phyloP scores from a whole-genome alignment of 192 early-diverging fungal genomes.

The Gorgonomyces haynaldii region DNA sequence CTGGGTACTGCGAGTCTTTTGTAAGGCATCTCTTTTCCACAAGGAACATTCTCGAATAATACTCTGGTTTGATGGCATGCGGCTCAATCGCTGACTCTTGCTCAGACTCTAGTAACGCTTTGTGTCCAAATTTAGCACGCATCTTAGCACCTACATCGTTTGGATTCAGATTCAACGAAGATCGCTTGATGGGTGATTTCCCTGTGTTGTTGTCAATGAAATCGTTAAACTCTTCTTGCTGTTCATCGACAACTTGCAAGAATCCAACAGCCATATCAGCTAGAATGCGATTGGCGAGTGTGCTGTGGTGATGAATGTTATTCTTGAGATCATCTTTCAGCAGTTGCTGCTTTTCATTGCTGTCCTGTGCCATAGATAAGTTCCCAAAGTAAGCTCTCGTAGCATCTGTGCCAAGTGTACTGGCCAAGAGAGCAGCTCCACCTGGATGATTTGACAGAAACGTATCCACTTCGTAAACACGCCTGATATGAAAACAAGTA shows the following conservation, averaged over 20 bases:
- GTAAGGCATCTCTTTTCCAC: neutral
- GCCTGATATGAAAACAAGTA: too few relatives aligned
- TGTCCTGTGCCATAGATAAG: neutral
- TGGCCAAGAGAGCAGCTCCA: neutral
- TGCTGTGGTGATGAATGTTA: neutral
- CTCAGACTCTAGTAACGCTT: too few relatives aligned
- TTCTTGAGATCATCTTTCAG: neutral
- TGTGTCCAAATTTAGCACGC: too few relatives aligned
- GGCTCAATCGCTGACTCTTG: too few relatives aligned
- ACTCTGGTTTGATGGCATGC: too few relatives aligned
- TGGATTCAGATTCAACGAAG: too few relatives aligned
- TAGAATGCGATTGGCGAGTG: neutral
- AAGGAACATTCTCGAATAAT: neutral
- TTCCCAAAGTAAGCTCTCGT: conserved; percentile 1
- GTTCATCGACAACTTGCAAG: neutral
- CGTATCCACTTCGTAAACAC: conserved; percentile 4
- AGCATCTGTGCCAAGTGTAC: conserved; percentile 6
- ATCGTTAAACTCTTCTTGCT: neutral
- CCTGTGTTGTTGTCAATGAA: too few relatives aligned
- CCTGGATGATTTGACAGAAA: conserved; percentile 4
- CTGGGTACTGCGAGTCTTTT: neutral
- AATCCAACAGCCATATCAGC: neutral
- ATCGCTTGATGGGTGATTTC: too few relatives aligned
- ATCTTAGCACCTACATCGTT: too few relatives aligned
- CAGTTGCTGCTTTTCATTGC: neutral